Base-by-base conservation (phyloP, 768 basidiomycete genomes). In the Stropharia rugosoannulata region DNA sequence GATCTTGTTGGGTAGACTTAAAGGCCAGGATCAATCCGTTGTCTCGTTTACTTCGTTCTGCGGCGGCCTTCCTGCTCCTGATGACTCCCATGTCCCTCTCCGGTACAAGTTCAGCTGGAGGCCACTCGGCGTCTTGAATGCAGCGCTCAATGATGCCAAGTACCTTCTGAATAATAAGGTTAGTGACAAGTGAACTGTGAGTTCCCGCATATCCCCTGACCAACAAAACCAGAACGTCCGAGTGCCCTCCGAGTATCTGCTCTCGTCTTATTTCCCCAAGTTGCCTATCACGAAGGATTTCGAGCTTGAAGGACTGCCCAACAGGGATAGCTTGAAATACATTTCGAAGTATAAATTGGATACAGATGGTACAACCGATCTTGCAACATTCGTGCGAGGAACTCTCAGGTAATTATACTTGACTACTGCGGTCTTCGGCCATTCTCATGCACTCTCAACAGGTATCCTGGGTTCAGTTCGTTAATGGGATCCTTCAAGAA, bases 41-140 rank as follows among this genome's bases (percentile, higher is more conserved):
- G 65, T 79, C 0, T 87, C 89, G 0, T 97, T 96, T 68, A 84
- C 84, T 1, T 94, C 92, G 1, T 95, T 95, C 77, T 98, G 95
- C 54, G 95, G 95, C 1, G 95, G 95, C 1, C 75, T 98, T 4
- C 95, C 95, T 0, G 86, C 88, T 0, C 91, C 91, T 0, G 89
- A 89, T 16, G 63, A 63, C 41, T 77, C 77, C 7, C 69, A 76
- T 58, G 83, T 88, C 13, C 93, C 93, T 1, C 72, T 95, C 9
- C 80, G 87, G n/a, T 95, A 96, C 65, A 96, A 95, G 66, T 94
- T 94, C 66, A 92, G 93, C 61, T 98, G 95, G 95, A 90, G 85
- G 47, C 94, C 95, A 0, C 78, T 85, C 55, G 95, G 93, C 5
- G 94, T 96, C 7, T 72, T 98, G 38, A 81, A 78, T 13, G 95